Percentiles rank a stretch among this genome's conserved stretches.
phyloP scores from a whole-genome alignment of 1,284 basidiomycete species.

The Fomes fomentarius region DNA sequence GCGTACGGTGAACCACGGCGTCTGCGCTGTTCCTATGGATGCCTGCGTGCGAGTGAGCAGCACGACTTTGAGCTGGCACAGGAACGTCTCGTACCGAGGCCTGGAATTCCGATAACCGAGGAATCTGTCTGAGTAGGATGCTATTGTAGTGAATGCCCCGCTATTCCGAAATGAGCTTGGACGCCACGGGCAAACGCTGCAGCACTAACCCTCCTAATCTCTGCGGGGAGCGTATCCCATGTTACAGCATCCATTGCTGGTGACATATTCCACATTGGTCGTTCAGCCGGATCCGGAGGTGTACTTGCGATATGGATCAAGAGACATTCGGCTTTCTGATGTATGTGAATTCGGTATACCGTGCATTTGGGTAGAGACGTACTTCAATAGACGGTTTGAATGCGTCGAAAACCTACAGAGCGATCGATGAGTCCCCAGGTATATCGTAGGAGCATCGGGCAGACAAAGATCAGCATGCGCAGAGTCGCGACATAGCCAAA shows the following conservation, averaged over 20 bases:
- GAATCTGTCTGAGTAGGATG: constrained; percentile 49
- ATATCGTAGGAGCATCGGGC: too few species aligned
- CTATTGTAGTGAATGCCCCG: constrained; percentile 63
- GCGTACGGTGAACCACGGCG: constrained; percentile 61
- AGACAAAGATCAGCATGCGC: too few species aligned
- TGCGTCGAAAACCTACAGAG: constrained; percentile 57
- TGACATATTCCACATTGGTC: constrained; percentile 58
- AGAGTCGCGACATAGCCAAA: too few species aligned
- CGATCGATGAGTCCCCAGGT: too few species aligned
- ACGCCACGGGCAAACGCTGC: not conserved
- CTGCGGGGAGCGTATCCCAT: constrained; percentile 67
- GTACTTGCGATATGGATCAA: constrained; percentile 66
- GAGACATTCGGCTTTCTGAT: constrained; percentile 42
- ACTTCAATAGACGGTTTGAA: constrained; percentile 35
- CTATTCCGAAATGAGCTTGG: constrained; percentile 36
- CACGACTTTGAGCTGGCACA: not conserved
- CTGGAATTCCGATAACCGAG: constrained; percentile 55
- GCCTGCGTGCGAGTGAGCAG: constrained; percentile 34
- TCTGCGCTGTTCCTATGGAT: constrained; percentile 38
- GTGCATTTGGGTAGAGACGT: too few species aligned
- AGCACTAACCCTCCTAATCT: constrained; percentile 60
- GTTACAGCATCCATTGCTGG: constrained; percentile 56
- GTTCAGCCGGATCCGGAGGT: constrained; percentile 55
- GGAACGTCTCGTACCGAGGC: constrained; percentile 43
- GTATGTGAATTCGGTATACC: constrained; percentile 16